Conservation (phyloP, 2,329 filamentous ascomycete species). For the Phialocephala sp. region DNA sequence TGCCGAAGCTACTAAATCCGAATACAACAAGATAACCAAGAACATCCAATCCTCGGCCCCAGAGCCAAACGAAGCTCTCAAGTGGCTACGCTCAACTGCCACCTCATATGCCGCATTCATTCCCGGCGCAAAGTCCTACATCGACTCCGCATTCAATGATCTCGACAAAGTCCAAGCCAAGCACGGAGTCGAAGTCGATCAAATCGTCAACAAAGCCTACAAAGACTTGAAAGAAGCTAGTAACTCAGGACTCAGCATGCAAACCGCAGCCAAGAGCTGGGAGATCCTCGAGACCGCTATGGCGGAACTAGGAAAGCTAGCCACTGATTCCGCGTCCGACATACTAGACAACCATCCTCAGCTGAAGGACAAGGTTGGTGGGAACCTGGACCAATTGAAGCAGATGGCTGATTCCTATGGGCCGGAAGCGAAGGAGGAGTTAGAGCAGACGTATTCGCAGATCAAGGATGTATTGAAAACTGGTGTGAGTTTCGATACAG, state of each 20-base stretch:
- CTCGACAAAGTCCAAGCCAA: constrained; percentile 70
- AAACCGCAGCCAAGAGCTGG: constrained; percentile 66
- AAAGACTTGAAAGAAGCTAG: constrained; percentile 67
- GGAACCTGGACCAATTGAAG: constrained; percentile 71
- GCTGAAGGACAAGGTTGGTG: constrained; percentile 74
- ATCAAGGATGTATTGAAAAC: constrained; percentile 66
- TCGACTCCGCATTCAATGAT: constrained; percentile 73
- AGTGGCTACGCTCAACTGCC: constrained; percentile 68
- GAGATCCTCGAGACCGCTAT: constrained; percentile 67
- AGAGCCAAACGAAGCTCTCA: constrained; percentile 68
- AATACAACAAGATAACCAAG: constrained; percentile 64
- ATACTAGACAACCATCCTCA: constrained; percentile 76
- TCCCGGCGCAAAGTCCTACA: constrained; percentile 71
- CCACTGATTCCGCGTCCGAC: constrained; percentile 66
- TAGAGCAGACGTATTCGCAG: constrained; percentile 73
- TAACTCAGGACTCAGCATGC: constrained; percentile 64
- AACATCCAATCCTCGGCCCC: constrained; percentile 68
- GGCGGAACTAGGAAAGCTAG: constrained; percentile 63
- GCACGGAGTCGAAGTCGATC: constrained; percentile 72
- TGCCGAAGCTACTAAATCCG: constrained; percentile 61
- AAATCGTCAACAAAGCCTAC: constrained; percentile 71
- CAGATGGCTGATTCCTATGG: constrained; percentile 72
- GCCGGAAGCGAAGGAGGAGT: constrained; percentile 77
- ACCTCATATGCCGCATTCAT: constrained; percentile 74
- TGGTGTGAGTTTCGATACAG: constrained; percentile 59